Percentiles rank a stretch among this genome's conserved stretches.
Evolutionary conservation across 2,329 filamentous ascomycete species (phyloP).

Genomic region (Thermothelomyces thermophilus): DNA sequence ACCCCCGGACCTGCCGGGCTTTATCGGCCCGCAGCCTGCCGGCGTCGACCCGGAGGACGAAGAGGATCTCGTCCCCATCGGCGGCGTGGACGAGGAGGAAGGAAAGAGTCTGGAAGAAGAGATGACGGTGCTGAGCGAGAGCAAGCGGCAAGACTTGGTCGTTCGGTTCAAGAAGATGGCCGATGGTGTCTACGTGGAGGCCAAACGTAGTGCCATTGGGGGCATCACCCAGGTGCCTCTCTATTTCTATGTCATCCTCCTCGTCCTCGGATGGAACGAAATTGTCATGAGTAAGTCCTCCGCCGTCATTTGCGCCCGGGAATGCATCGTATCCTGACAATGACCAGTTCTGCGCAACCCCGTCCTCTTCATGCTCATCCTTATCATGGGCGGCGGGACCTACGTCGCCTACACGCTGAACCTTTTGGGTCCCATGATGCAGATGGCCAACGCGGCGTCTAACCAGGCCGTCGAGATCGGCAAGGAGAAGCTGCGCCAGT

Average conservation of each 20-base stretch:
- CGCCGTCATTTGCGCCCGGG: background rate
- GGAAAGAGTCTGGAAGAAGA: constrained; percentile 94
- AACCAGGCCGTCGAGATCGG: constrained; percentile 83
- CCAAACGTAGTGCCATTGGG: constrained; percentile 92
- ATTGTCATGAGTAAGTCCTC: constrained; percentile 75
- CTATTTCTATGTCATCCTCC: constrained; percentile 85
- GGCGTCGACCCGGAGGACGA: constrained; percentile 77
- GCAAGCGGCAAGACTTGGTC: constrained; percentile 83
- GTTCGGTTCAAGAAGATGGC: constrained; percentile 97
- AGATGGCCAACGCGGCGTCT: constrained; percentile 86
- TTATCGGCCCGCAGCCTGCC: constrained; percentile 71
- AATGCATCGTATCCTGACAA: constrained; percentile 12
- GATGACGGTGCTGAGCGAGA: constrained; percentile 87
- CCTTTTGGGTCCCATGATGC: constrained; percentile 89
- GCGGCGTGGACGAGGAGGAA: constrained; percentile 89
- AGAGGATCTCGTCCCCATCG: constrained; percentile 81
- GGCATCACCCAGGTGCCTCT: constrained; percentile 89
- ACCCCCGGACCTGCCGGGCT: constrained; percentile 74
- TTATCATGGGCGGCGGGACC: constrained; percentile 66
- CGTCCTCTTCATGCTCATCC: constrained; percentile 81
- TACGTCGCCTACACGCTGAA: constrained; percentile 93
- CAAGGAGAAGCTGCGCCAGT: constrained; percentile 85
- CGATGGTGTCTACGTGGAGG: constrained; percentile 95
- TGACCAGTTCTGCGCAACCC: constrained; percentile 81
- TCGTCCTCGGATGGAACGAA: constrained; percentile 98